Evolutionary conservation across 176 grass and related monocot genomes (phyloP), one percentile per base, ranked within the genome.

Genomic region (Triticum monococcum): DNA sequence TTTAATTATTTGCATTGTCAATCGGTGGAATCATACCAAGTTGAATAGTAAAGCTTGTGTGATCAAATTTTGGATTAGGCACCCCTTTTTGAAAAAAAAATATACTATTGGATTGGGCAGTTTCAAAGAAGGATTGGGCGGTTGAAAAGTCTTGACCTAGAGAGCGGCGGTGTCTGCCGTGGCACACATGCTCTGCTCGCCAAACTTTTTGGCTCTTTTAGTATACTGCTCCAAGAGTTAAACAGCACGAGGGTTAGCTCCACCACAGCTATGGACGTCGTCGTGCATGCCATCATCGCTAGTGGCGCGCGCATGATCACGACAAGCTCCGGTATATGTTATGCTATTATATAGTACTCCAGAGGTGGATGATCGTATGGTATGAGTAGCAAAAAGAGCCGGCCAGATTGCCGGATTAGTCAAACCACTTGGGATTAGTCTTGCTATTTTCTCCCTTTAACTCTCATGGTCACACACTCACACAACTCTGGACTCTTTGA

Each of bases 221-320:
- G 50, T 50, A 13, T 5, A 54, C 50, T 54, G 5, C 50, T 54
- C 50, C 5, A 78, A 68, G 45, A 61, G 48, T 61, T 52, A 22
- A 78, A 70, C 76, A 72, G 17, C 59, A 81, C 69, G 23, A 82
- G 50, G 50, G 0, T 52, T 16, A 54, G 50, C 50, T 54, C 14
- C 50, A 17, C 16, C 16, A 54, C 5, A 7, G 50, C 50, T 17
- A 7, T 17, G 0, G 2, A 18, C 5, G 50, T 18, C 0, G 5
- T 18, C 50, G 1, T 7, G 37, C 37, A 25, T 28, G 73, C 64
- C 25, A 36, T 28, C 28, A 28, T 28, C 63, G 76, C n/a, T 10
- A 63, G 60, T 63, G 60, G 60, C 60, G 9, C 3, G 67, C 20
- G 82, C 81, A 59, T 79, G 87, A 89, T 74, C 60, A 68, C 68